Percentiles rank a stretch among this genome's conserved stretches.
Evolutionary conservation across 164 flowering plant genomes (phyloP).

Genomic region (Tetracentron sinense): DNA sequence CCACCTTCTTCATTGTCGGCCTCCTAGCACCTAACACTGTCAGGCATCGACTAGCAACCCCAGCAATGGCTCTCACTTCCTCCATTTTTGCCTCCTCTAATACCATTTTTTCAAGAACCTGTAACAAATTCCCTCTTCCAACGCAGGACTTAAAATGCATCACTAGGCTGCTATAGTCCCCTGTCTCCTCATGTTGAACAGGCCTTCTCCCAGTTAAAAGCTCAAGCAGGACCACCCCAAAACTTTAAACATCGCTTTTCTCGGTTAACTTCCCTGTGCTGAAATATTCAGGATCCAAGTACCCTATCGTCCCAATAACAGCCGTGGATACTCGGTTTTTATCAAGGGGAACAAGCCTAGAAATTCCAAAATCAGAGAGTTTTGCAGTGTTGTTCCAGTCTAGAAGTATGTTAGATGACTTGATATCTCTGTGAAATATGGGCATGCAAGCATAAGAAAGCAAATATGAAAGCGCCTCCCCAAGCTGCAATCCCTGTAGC

Average conservation of each 20-base stretch:
- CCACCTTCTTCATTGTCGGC: too few relatives aligned
- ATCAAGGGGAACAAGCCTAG: slow-evolving; percentile 8
- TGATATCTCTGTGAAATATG: too few relatives aligned
- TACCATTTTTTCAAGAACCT: slow-evolving; percentile 1
- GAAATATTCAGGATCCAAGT: too few relatives aligned
- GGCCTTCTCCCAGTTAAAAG: too few relatives aligned
- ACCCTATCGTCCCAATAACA: slow-evolving; percentile 2
- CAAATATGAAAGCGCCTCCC: too few relatives aligned
- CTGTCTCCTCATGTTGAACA: neutral
- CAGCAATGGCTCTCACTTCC: neutral
- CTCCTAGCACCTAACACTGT: neutral
- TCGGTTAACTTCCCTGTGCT: too few relatives aligned
- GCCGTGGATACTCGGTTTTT: neutral
- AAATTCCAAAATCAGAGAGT: slow-evolving; percentile 9
- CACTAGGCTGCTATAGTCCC: slow-evolving; percentile 3
- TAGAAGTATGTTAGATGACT: too few relatives aligned
- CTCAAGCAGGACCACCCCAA: too few relatives aligned
- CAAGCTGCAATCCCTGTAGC: too few relatives aligned
- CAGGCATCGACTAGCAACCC: slow-evolving; percentile 1
- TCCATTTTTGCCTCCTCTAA: neutral
- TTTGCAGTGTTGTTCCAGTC: too few relatives aligned
- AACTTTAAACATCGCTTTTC: slow-evolving; percentile 6
- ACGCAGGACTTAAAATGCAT: too few relatives aligned
- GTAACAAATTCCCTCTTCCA: neutral
- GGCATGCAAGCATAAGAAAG: too few relatives aligned